Base-by-base conservation (phyloP, 2,329 filamentous ascomycete species). In the Aspergillus novofumigatus region DNA sequence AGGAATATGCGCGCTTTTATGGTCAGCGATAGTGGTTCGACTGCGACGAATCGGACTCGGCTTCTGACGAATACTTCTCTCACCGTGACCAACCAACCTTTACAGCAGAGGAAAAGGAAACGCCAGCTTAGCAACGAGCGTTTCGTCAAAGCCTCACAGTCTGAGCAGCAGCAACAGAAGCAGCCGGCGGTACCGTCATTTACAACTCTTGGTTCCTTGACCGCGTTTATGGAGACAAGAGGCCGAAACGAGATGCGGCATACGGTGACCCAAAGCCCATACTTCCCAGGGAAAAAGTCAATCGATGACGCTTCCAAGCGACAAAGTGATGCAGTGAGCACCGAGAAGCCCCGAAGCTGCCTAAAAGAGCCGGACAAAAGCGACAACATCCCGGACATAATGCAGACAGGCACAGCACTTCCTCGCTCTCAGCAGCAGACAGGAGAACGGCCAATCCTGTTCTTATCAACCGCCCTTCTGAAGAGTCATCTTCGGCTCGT, bases 211-310 rank as follows among this genome's bases (percentile, higher is more conserved):
- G 70, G 69, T 8, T 78, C 79, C 3, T 64, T 85, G 29, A 72
- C 77, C 4, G 78, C 75, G 28, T 85, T 83, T 61, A 80, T 85
- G 73, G 72, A 78, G 51, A 69, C 80, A 7, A 76, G 78, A 54
- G 77, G 79, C 25, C 62, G 61, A 32, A 49, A 32, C 6, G 56
- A 57, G 2, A 73, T 71, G 54, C 70, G 62, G 50, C 58, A 60
- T 49, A 69, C 67, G 49, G 48, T 66, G 4, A 61, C 58, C 17
- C 65, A 62, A 25, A 70, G 65, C 55, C 57, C 62, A 9, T 69
- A 71, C 44, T 74, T 70, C 32, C 17, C 32, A 20, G 35, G 3
- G 1, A n/a, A 23, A 5, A n/a, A 41, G 21, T n/a, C 56, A 25
- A 25, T 3, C 3, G 20, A 47, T 1, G 11, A 26, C 10, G 28